Evolutionary conservation across 2,329 filamentous ascomycete species (phyloP), one percentile per base, ranked within the genome.

Genomic region (Cladosporium sp.): DNA sequence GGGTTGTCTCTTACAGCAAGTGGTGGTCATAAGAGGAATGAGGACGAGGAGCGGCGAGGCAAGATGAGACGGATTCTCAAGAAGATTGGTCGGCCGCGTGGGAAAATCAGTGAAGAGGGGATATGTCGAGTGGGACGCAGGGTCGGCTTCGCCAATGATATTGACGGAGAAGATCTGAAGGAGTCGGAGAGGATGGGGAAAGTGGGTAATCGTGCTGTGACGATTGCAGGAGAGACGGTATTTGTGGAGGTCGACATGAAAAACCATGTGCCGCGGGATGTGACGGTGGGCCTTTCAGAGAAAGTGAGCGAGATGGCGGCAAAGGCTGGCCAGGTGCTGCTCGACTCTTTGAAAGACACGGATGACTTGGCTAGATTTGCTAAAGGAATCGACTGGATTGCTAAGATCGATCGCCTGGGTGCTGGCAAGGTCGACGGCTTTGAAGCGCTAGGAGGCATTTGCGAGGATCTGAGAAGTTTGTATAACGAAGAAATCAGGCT

Each of bases 381-480:
- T 0, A 78, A 78, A 34, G 92, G 92, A 68, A 78, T 95, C 37
- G 85, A 89, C 66, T 82, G 83, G 37, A 75, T 94, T 36, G 85
- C 88, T 3, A 80, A 74, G 5, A 74, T 92, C 58, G 90, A 94
- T 70, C 87, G 85, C 65, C 79, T 93, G 55, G 91, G 89, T 20
- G 78, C 82, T 30, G 85, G 85, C 1, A 82, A 83, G 5, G 79
- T 93, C 7, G 90, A 90, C 66, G 89, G 89, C 70, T 88, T 90
- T 69, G 88, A 91, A 69, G 90, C 90, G 0, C 78, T 93, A 45
- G 85, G 84, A 3, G 89, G 89, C 3, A 78, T 95, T 5, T 90
- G 88, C 70, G 82, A 82, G 59, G 89, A 88, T 67, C 75, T 94
- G 60, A 78, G 82, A 60, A 85, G 80, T 65, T 75, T 95, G n/a